Evolutionary conservation across 352 stramenopile species (phyloP).

Genomic region (Peronospora tabacina): DNA sequence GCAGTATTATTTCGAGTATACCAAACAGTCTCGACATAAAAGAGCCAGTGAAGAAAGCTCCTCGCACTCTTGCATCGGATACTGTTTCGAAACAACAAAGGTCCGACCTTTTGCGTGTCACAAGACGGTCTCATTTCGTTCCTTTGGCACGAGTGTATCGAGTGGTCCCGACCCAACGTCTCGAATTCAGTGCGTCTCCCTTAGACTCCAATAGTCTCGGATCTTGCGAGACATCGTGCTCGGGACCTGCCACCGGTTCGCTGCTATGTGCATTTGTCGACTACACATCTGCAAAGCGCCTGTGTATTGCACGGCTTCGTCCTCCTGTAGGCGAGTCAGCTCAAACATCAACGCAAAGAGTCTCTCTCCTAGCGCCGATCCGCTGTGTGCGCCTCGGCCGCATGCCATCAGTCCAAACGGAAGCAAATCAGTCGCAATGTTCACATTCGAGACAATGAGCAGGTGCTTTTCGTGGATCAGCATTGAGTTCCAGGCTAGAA

Average conservation of each 20-base stretch:
- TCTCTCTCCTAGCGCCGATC: constrained; percentile 19
- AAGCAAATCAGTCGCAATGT: constrained; percentile 9
- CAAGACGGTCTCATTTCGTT: too few relatives aligned
- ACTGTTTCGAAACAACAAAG: too few relatives aligned
- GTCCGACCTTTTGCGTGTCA: too few relatives aligned
- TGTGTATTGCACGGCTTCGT: constrained; percentile 10
- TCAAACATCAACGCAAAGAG: constrained; percentile 16
- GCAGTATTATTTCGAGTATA: too few relatives aligned
- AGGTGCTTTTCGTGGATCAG: constrained; percentile 23
- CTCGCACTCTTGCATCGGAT: too few relatives aligned
- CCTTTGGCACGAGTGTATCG: too few relatives aligned
- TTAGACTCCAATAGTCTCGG: constrained; percentile 26
- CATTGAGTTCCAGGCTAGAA: constrained; percentile 22
- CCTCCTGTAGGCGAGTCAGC: neutral
- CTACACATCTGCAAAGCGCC: constrained; percentile 12
- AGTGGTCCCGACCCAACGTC: too few relatives aligned
- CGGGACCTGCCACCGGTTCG: constrained; percentile 14
- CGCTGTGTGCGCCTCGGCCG: constrained; percentile 12
- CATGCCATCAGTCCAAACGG: constrained; percentile 25
- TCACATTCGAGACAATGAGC: neutral
- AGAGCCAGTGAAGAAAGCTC: too few relatives aligned
- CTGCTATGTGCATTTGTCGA: constrained; percentile 22
- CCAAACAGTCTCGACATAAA: too few relatives aligned
- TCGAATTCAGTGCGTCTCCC: constrained; percentile 7
- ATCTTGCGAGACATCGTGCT: constrained; percentile 12